Percentiles rank a stretch among this genome's conserved stretches.
Conservation (phyloP, 257 asterid species). For the Solanum chaucha region DNA sequence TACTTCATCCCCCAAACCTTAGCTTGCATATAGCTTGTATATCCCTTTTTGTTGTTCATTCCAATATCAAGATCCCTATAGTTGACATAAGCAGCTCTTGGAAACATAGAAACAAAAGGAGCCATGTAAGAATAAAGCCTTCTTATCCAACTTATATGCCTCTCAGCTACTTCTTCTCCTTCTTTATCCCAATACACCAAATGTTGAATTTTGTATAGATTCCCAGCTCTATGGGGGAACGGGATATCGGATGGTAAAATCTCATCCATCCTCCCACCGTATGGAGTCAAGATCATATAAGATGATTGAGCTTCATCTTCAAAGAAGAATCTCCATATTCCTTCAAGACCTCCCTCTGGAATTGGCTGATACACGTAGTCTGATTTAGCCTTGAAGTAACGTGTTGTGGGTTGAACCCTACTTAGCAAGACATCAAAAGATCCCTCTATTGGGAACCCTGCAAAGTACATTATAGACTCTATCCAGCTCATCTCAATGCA, state of each 20-base stretch:
- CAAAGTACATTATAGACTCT: not conserved
- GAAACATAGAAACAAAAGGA: not conserved
- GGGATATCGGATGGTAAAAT: not conserved
- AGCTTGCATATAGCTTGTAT: not conserved
- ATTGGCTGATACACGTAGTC: not conserved
- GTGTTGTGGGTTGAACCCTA: not conserved
- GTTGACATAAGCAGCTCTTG: conserved; percentile 3
- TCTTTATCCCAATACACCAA: not conserved
- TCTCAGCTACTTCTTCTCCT: not conserved
- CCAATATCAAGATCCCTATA: conserved; percentile 8
- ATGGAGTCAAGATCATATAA: not conserved
- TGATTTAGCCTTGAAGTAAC: conserved; percentile 1
- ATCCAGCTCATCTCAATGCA: conserved; percentile 3
- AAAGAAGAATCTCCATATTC: not conserved
- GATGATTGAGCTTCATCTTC: not conserved
- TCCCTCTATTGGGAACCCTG: not conserved
- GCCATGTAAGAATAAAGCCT: not conserved
- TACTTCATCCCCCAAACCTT: not conserved
- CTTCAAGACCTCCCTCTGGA: not conserved
- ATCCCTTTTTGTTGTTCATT: not conserved
- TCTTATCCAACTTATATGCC: conserved; percentile 7
- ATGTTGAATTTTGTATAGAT: not conserved
- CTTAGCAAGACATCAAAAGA: not conserved
- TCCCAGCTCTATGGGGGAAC: conserved; percentile 1
- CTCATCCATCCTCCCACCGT: conserved; percentile 2